A percentile compares a stretch with the other conserved stretches of the same genome.
Conservation (phyloP, 2,329 filamentous ascomycete genomes). For the Knufia petricola region DNA sequence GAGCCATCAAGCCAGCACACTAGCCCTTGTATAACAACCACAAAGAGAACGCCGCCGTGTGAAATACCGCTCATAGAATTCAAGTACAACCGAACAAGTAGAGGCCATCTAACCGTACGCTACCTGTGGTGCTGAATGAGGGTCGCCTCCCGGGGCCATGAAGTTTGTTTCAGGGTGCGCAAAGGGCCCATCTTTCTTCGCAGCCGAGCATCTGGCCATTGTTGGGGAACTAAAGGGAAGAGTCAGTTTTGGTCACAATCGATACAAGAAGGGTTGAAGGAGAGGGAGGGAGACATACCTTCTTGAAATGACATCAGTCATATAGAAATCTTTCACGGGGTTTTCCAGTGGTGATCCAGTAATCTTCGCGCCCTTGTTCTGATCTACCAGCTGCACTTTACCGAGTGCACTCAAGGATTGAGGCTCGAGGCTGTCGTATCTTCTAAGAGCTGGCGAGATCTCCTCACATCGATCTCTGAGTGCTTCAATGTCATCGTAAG, state of each 20-base stretch:
- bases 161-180: slow-evolving; percentile 65
- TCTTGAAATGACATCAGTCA: slow-evolving; percentile 93
- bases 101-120: not conserved
- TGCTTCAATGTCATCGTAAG: slow-evolving; percentile 84
- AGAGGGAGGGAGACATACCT: slow-evolving; percentile 51
- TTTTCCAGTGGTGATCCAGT: slow-evolving; percentile 67
- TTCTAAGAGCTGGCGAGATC: slow-evolving; percentile 79
- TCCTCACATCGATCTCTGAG: slow-evolving; percentile 90
- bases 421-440: slow-evolving; percentile 85
- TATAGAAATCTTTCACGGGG: slow-evolving; percentile 92
- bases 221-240: slow-evolving; percentile 68
- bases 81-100: not conserved
- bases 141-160: slow-evolving; percentile 62
- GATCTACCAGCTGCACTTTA: slow-evolving; percentile 91
- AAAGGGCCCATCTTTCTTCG: slow-evolving; percentile 60
- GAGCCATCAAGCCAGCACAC: not conserved
- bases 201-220: slow-evolving; percentile 93
- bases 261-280: not conserved
- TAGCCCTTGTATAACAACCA: not conserved
- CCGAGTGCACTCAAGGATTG: slow-evolving; percentile 63
- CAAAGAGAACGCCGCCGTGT: not conserved
- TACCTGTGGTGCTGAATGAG: slow-evolving; percentile 18
- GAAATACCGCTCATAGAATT: not conserved
- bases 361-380: slow-evolving; percentile 79
- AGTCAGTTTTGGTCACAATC: slow-evolving; percentile 12